phyloP scores from a whole-genome alignment of 345 rosid genomes.

The Luvunga scandens region DNA sequence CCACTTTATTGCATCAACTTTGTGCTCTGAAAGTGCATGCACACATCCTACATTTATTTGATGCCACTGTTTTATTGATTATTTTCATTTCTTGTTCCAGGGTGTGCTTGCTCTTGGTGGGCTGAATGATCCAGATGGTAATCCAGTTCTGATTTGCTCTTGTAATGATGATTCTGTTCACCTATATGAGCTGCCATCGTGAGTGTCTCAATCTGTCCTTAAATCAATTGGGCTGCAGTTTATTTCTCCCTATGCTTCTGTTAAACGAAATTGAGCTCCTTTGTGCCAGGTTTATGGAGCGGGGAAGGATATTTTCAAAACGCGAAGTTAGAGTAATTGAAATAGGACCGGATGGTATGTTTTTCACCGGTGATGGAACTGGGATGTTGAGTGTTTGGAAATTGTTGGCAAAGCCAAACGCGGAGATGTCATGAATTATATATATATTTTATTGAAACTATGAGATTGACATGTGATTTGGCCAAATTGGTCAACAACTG shows the following conservation, averaged over 20 bases:
- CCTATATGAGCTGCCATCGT: slow-evolving; percentile 50
- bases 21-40: neutral
- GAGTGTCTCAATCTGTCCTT: slow-evolving; percentile 13
- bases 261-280: neutral
- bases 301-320: slow-evolving; percentile 46
- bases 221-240: no score
- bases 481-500: no score
- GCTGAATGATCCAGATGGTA: slow-evolving; percentile 11
- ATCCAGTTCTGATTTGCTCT: slow-evolving; percentile 45
- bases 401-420: neutral
- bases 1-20: neutral
- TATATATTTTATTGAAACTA: neutral
- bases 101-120: slow-evolving; percentile 37
- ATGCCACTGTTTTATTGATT: neutral
- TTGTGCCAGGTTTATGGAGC: slow-evolving; percentile 32
- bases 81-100: slow-evolving; percentile 18
- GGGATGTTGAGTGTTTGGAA: slow-evolving; percentile 40
- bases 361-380: slow-evolving; percentile 53
- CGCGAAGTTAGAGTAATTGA: slow-evolving; percentile 30
- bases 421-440: neutral
- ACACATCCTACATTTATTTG: neutral
- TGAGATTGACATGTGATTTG: no score
- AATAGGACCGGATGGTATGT: slow-evolving; percentile 35
- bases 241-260: neutral
- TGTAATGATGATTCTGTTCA: slow-evolving; percentile 32